phyloP scores from a whole-genome alignment of 1,284 basidiomycete species.

The Peniophora sp. region DNA sequence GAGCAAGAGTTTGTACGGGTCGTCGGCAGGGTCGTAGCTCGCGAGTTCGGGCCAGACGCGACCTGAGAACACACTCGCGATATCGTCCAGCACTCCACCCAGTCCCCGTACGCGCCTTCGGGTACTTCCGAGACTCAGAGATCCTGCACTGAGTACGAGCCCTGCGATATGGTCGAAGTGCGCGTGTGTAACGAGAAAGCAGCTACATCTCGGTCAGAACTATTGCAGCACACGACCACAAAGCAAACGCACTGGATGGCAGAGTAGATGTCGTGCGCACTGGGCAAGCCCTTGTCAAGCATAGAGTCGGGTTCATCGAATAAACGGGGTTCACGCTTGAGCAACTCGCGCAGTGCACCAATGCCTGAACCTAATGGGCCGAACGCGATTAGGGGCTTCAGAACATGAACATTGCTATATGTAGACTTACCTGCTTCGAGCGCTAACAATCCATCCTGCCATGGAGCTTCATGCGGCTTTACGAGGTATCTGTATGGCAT shows the following conservation, averaged over 20 bases:
- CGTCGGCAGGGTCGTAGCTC: constrained; percentile 58
- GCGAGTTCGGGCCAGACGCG: constrained; percentile 80
- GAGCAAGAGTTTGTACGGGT: constrained; percentile 49
- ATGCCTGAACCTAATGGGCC: constrained; percentile 56
- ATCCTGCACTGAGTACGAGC: constrained; percentile 70
- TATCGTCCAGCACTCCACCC: constrained; percentile 53
- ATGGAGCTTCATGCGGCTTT: constrained; percentile 47
- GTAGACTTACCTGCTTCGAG: constrained; percentile 59
- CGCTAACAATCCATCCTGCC: constrained; percentile 64
- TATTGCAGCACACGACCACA: constrained; percentile 55
- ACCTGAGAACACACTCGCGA: constrained; percentile 71
- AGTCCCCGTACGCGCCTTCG: constrained; percentile 62
- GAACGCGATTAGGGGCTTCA: background rate
- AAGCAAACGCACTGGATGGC: constrained; percentile 36
- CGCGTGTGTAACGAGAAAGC: constrained; percentile 72
- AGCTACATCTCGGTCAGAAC: constrained; percentile 31
- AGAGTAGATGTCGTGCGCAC: background rate
- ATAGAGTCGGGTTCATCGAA: constrained; percentile 26
- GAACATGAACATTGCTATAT: background rate
- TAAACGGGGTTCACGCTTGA: constrained; percentile 42
- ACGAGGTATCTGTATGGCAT: constrained; percentile 52
- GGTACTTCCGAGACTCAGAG: constrained; percentile 36
- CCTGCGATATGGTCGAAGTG: constrained; percentile 79
- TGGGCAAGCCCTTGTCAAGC: background rate
- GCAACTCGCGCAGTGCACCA: constrained; percentile 51